Evolutionary conservation across 768 basidiomycete genomes (phyloP).

Genomic region (Gelatoporia subvermispora): DNA sequence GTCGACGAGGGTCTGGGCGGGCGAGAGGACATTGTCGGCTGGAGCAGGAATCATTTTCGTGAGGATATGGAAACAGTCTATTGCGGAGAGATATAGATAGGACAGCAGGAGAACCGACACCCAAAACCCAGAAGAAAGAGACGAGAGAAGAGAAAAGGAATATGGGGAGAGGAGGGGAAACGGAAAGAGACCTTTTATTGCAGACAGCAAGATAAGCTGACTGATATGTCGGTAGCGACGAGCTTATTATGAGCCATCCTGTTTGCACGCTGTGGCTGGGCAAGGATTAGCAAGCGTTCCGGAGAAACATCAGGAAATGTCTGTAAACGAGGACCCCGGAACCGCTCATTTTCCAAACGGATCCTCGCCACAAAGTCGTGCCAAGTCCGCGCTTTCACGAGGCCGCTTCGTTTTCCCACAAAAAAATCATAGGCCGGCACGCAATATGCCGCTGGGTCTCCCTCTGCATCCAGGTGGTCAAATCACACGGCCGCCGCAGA

Average conservation of each 20-base stretch:
- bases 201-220: too few relatives aligned
- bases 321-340: neutral
- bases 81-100: neutral
- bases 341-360: too few relatives aligned
- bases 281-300: neutral
- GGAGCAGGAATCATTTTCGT: neutral
- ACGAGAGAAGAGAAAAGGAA: neutral
- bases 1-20: constrained; percentile 25
- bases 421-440: too few relatives aligned
- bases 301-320: neutral
- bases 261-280: too few relatives aligned
- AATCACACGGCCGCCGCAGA: too few relatives aligned
- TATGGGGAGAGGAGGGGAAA: neutral
- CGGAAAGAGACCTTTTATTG: neutral
- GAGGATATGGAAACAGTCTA: neutral
- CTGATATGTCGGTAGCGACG: too few relatives aligned
- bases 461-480: too few relatives aligned
- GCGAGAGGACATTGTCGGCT: constrained; percentile 18
- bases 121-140: neutral
- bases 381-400: too few relatives aligned
- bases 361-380: neutral
- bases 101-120: neutral
- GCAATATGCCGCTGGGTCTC: too few relatives aligned
- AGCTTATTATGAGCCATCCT: too few relatives aligned
- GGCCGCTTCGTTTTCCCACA: too few relatives aligned